phyloP scores from a whole-genome alignment of 768 basidiomycete genomes.

The Auriscalpium vulgare region DNA sequence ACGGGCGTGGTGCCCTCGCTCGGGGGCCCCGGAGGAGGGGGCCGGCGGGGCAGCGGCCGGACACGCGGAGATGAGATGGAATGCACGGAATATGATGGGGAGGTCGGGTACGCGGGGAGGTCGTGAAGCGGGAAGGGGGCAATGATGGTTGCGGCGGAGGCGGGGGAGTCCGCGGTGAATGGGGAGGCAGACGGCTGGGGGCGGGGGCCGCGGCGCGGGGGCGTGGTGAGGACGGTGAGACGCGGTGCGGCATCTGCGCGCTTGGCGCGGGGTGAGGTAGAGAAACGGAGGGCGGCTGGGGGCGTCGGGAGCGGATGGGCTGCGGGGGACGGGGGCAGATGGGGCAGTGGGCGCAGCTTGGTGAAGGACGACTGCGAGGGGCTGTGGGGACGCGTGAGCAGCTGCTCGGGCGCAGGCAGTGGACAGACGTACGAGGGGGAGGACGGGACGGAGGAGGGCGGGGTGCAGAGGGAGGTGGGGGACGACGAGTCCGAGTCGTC shows the following conservation, averaged over 20 bases:
- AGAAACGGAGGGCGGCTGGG: not conserved
- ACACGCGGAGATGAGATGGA: not conserved
- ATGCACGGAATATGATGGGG: not conserved
- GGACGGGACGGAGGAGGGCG: conserved; percentile 7
- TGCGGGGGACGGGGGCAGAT: not conserved
- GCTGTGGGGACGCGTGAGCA: not conserved
- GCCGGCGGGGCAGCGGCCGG: conserved; percentile 3
- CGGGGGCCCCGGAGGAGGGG: conserved; percentile 11
- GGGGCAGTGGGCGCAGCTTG: conserved; percentile 11
- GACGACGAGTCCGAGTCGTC: conserved; percentile 2
- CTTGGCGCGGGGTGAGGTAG: not conserved
- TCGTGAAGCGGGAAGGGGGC: not conserved
- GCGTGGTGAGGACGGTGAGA: conserved; percentile 3
- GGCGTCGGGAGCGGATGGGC: not conserved
- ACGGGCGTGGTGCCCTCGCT: conserved; percentile 11
- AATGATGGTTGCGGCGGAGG: not conserved
- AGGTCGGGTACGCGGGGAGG: not conserved
- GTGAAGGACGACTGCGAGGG: conserved; percentile 1
- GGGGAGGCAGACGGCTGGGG: not conserved
- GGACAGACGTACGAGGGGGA: conserved; percentile 10
- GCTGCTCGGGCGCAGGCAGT: not conserved
- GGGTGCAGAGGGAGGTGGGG: conserved; percentile 3
- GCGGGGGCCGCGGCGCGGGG: not conserved
- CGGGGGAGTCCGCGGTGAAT: not conserved
- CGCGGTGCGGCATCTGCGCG: not conserved